Base-by-base conservation (phyloP, 2,329 filamentous ascomycete species). In the Fusarium pseudocircinatum region DNA sequence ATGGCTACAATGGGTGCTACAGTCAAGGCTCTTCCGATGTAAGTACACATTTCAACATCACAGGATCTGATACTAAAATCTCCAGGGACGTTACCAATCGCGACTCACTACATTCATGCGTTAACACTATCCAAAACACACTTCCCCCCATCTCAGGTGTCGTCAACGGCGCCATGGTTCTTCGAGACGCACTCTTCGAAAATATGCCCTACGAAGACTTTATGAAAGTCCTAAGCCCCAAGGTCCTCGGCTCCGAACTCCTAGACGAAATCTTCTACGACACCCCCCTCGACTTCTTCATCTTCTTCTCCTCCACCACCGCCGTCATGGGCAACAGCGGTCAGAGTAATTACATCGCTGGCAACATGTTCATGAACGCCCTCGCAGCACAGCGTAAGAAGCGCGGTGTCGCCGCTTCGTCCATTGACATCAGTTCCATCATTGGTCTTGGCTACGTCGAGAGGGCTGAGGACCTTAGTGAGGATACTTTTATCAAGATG, bases 291-390 rank as follows among this genome's bases (percentile, higher is more conserved):
- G 50, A 60, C 28, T 66, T 62, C 7, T 56, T 66, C 24, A 46
- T 66, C 49, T 49, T 62, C 22, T 49, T 62, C 11, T 62, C 58
- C 7, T 67, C 63, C 6, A 30, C 49, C 6, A 49, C 59, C 28
- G 47, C 43, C 12, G 22, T 39, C 15, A 37, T 62, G 28, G 63
- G 59, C 18, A 62, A 62, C 32, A 42, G 34, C 0, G 63, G 63
- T 1, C 63, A 67, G 24, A 42, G 34, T 4, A 67, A 67, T 2
- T 67, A 67, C 8, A 37, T 44, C 6, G 63, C 63, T 0, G 63
- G 49, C 1, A 67, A 63, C 14, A 39, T 56, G 22, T 67, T 49
- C n/a, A 62, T 67, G 58, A 62, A 36, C 11, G 46, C 46, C 7
- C 40, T 54, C 1, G 49, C 49, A 7, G 39, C 24, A 16, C 57